These are phyloP conservation scores for Leucocoprinus sp. DNA, from an alignment of 768 basidiomycete species.

Conservation along the genomic window DNA sequence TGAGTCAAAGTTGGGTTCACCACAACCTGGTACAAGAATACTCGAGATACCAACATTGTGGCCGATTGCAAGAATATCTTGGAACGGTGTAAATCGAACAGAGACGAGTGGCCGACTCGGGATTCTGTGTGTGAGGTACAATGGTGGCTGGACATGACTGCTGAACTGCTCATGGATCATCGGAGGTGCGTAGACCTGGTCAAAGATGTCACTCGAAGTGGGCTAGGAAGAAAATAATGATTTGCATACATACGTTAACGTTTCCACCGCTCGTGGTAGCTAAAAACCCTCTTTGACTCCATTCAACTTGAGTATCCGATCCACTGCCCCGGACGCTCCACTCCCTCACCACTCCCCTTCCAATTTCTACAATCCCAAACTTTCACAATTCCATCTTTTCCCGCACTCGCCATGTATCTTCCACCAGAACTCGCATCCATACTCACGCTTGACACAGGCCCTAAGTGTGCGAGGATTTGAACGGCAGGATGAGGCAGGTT, in stretches of 20 bases:
- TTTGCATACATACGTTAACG: constrained; percentile 55
- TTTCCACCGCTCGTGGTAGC: constrained; percentile 77
- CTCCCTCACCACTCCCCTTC: constrained; percentile 78
- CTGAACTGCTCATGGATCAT: constrained; percentile 51
- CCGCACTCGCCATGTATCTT: constrained; percentile 85
- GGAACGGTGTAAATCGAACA: constrained; percentile 82
- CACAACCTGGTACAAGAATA: constrained; percentile 84
- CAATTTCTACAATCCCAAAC: constrained; percentile 97
- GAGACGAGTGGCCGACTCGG: constrained; percentile 70
- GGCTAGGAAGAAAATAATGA: constrained; percentile 2
- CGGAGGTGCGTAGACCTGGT: constrained; percentile 65
- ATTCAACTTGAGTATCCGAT: constrained; percentile 55
- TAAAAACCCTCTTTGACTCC: constrained; percentile 80
- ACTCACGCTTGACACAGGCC: constrained; percentile 72
- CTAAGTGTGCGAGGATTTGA: constrained; percentile 84
- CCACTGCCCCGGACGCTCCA: constrained; percentile 63
- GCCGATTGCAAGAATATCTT: constrained; percentile 75
- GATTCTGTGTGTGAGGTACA: constrained; percentile 86
- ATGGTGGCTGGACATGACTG: constrained; percentile 51
- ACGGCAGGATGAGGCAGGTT: constrained; percentile 89
- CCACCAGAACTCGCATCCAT: constrained; percentile 84
- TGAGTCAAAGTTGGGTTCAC: constrained; percentile 93
- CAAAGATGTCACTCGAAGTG: not conserved
- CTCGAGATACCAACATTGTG: constrained; percentile 75
- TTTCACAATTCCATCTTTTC: constrained; percentile 83